These are phyloP conservation scores for Chaetomium strumarium DNA, from an alignment of 2,329 filamentous ascomycete species.

Conservation along the genomic window DNA sequence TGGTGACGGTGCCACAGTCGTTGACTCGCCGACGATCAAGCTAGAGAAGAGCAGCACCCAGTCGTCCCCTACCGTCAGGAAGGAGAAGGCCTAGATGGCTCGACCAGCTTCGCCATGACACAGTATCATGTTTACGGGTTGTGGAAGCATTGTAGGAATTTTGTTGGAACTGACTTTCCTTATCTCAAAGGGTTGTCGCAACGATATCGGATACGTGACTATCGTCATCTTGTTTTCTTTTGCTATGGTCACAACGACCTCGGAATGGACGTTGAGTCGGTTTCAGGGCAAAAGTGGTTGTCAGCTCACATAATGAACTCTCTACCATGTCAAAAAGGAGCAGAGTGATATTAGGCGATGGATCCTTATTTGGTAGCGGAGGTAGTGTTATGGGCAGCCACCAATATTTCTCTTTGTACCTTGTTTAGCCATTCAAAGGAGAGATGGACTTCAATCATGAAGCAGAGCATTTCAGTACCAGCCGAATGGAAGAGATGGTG, in stretches of 20 bases:
- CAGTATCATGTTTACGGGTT: conserved; percentile 18
- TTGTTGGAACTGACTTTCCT: conserved; percentile 17
- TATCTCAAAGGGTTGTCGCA: conserved; percentile 18
- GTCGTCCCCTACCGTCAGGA: conserved; percentile 46
- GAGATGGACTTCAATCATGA: conserved; percentile 14
- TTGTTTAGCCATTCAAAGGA: conserved; percentile 22
- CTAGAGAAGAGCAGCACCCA: conserved; percentile 40
- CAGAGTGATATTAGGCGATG: conserved; percentile 20
- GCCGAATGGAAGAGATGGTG: conserved; percentile 16
- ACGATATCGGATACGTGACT: conserved; percentile 22
- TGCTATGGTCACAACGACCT: conserved; percentile 14
- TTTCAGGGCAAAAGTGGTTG: conserved; percentile 17
- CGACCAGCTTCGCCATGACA: conserved; percentile 20
- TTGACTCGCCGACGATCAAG: conserved; percentile 41
- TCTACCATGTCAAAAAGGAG: conserved; percentile 18
- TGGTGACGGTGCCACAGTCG: conserved; percentile 51
- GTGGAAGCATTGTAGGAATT: conserved; percentile 18
- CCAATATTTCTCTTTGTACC: conserved; percentile 23
- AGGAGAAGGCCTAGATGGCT: conserved; percentile 33
- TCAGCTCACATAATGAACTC: conserved; percentile 24
- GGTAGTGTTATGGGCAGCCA: conserved; percentile 18
- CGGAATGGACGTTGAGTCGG: conserved; percentile 12
- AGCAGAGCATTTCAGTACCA: conserved; percentile 15
- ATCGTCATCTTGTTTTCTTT: conserved; percentile 22
- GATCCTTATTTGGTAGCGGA: conserved; percentile 20